These are phyloP conservation scores for Eutrema salsugineum DNA, from an alignment of 441 rosid species.

Conservation along the genomic window DNA sequence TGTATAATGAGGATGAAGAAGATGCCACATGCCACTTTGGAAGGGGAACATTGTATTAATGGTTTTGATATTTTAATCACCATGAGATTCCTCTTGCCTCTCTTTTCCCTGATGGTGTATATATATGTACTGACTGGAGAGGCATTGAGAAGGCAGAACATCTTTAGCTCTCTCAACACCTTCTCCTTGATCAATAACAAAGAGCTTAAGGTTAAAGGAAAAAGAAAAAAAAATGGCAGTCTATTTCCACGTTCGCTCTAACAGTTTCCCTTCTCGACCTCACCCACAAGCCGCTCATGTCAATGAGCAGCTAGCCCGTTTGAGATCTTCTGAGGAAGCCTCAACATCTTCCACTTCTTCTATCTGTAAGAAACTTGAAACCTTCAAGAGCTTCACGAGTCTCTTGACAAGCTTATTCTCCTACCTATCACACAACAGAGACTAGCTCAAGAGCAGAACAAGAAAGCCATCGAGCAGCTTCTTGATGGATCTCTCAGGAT, in stretches of 20 bases:
- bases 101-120: not conserved
- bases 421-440: constrained; percentile 25
- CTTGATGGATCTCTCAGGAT: constrained; percentile 41
- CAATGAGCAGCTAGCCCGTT: constrained; percentile 3
- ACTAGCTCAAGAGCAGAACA: constrained; percentile 16
- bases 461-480: constrained; percentile 25
- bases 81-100: constrained; percentile 2
- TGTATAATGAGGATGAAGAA: not conserved
- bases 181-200: not conserved
- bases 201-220: too few relatives aligned
- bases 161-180: not conserved
- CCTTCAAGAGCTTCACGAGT: constrained; percentile 28
- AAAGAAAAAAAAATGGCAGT: constrained; percentile 22
- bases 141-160: not conserved
- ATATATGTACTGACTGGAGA: not conserved
- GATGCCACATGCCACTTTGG: too few relatives aligned
- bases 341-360: constrained; percentile 14
- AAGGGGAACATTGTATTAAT: not conserved
- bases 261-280: constrained; percentile 33
- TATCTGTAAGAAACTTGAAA: constrained; percentile 17
- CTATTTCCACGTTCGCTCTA: constrained; percentile 23
- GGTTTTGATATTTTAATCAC: not conserved
- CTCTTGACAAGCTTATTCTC: constrained; percentile 34
- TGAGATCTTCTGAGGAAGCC: constrained; percentile 28
- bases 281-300: constrained; percentile 28